phyloP scores from a whole-genome alignment of 352 stramenopile genomes.

The Phytophthora vignae region DNA sequence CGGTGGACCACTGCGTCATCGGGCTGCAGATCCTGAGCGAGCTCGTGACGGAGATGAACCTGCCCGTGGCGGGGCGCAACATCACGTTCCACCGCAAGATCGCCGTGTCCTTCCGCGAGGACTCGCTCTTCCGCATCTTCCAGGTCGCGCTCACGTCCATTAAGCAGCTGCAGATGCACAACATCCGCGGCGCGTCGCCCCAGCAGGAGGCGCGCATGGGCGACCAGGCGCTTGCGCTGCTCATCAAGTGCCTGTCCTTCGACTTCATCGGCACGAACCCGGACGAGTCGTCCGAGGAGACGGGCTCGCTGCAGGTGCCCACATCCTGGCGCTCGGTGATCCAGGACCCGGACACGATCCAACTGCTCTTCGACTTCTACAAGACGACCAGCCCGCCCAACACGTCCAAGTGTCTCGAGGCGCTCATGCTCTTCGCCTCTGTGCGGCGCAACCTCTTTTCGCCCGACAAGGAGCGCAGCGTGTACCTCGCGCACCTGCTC shows the following conservation, averaged over 20 bases:
- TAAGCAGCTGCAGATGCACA: constrained; percentile 94
- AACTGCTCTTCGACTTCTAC: constrained; percentile 98
- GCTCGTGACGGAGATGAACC: constrained; percentile 98
- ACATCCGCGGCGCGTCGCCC: constrained; percentile 78
- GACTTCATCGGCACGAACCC: constrained; percentile 99
- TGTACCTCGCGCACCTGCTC: constrained; percentile 95
- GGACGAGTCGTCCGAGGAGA: constrained; percentile 97
- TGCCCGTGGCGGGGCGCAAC: constrained; percentile 93
- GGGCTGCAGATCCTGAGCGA: constrained; percentile 98
- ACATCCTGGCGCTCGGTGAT: constrained; percentile 96
- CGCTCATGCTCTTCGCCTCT: constrained; percentile 95
- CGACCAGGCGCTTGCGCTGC: constrained; percentile 93
- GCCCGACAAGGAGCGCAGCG: constrained; percentile 95
- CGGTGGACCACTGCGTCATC: constrained; percentile 98
- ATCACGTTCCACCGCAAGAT: constrained; percentile 98
- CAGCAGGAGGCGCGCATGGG: constrained; percentile 94
- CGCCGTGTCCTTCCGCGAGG: constrained; percentile 97
- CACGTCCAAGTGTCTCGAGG: constrained; percentile 96
- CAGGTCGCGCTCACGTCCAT: constrained; percentile 97
- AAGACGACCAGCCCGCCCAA: constrained; percentile 92
- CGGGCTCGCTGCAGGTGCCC: constrained; percentile 97
- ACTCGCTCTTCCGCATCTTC: constrained; percentile 96
- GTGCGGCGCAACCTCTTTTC: constrained; percentile 97
- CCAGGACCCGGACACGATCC: constrained; percentile 94
- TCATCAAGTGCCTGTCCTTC: constrained; percentile 97